phyloP scores from a whole-genome alignment of 2,329 filamentous ascomycete species.

The Talaromyces sp. region DNA sequence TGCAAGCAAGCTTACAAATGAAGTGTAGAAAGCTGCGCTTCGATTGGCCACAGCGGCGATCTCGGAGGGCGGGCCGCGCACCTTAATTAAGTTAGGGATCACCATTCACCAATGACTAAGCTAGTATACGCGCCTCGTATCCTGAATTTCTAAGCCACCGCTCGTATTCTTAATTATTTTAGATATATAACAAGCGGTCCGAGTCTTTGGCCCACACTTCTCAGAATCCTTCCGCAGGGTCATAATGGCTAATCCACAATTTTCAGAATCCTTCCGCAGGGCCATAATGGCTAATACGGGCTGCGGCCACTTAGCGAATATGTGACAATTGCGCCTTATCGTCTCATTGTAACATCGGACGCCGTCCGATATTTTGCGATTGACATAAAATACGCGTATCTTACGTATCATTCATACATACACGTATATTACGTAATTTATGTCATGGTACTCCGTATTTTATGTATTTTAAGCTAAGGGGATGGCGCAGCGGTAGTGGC shows the following conservation, averaged over 20 bases:
- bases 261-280: not conserved
- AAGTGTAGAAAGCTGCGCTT: not conserved
- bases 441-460: not conserved
- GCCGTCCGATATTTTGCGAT: not conserved
- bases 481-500: not conserved
- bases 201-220: not conserved
- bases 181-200: not conserved
- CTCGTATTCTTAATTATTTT: too few species aligned
- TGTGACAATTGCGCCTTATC: not conserved
- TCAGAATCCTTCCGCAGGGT: not conserved
- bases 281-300: not conserved
- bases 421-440: not conserved
- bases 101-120: not conserved
- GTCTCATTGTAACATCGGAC: not conserved
- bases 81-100: not conserved
- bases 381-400: not conserved
- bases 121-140: not conserved
- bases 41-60: not conserved
- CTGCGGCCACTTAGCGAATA: not conserved
- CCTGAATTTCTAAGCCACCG: too few species aligned
- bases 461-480: not conserved
- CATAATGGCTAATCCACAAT: not conserved
- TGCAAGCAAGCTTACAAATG: slow-evolving; percentile 3
- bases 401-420: not conserved
- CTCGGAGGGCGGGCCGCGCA: slow-evolving; percentile 6